These are phyloP conservation scores for Schizochytrium sp. DNA, from an alignment of 108 stramenopile species.

Conservation along the genomic window DNA sequence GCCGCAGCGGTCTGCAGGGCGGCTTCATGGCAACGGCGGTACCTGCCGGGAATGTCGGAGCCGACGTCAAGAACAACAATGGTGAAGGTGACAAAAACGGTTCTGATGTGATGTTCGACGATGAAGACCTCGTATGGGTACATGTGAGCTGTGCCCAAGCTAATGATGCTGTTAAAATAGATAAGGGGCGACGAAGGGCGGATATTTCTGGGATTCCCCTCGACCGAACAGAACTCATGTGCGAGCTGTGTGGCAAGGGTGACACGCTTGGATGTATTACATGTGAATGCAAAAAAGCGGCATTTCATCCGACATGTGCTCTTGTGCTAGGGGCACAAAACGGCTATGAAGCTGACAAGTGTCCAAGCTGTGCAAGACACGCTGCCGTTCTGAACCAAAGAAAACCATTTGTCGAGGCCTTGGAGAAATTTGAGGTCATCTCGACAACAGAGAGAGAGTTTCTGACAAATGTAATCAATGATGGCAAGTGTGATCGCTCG, in stretches of 20 bases:
- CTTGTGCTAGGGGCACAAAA: neutral
- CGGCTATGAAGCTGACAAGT: neutral
- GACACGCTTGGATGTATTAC: neutral
- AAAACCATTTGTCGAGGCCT: neutral
- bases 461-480: neutral
- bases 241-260: conserved; percentile 20
- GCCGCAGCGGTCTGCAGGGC: conserved; percentile 20
- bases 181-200: neutral
- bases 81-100: too few species aligned
- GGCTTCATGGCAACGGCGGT: neutral
- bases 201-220: neutral
- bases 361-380: neutral
- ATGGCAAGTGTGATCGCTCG: neutral
- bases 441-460: neutral
- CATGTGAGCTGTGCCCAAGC: neutral
- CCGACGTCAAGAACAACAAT: too few species aligned
- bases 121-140: neutral
- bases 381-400: neutral
- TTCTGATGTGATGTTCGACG: too few species aligned
- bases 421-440: neutral
- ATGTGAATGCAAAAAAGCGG: neutral
- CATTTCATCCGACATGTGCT: neutral
- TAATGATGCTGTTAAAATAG: neutral
- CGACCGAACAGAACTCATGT: neutral
- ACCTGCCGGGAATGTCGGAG: too few species aligned